Base-by-base conservation (phyloP, 768 basidiomycete species). In the Hydnum rufescens region DNA sequence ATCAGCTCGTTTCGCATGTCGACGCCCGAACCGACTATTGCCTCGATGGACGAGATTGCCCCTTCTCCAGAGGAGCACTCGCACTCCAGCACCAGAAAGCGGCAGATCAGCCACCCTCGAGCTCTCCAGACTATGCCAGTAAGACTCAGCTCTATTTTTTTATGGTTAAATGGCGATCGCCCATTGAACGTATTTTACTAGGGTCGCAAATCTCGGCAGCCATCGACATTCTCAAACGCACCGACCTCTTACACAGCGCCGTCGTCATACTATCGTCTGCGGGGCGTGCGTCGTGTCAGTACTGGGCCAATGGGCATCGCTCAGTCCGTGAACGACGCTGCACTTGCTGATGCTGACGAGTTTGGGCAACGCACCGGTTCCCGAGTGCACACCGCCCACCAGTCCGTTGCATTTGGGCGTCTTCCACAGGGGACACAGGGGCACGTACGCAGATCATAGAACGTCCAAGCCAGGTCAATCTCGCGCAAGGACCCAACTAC, bases 191-290 rank as follows among this genome's bases (percentile, higher is more conserved):
- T 39, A 39, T 39, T 13, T 39, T 13, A 39, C 36, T 22, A 13
- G 36, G 36, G 36, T 22, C 13, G 13, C 36, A 39, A 22, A 39
- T 13, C 52, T 32, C 49, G 29, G 50, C 6, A 19, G 28, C 19
- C 26, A 47, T 23, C 28, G 80, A 78, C 23, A 32, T n/a, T 71
- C 79, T 16, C 44, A 19, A 47, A 8, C 29, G 72, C 80, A 1
- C 82, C 82, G 3, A 78, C 78, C 18, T 80, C 80, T 3, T 87
- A 84, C 59, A 76, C 85, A 5, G 81, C 80, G 3, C 83, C 83
- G 4, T 82, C 79, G 4, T 74, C 78, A 52, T 87, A 80, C 62
- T 87, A 87, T 67, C 78, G 80, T 60, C 71, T 87, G 30, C 72
- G 77, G 23, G 67, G 71, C 25, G 68, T 82, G 3, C 71, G 68